These are phyloP conservation scores for Lolium rigidum DNA, from an alignment of 176 grass and related monocot species.

Conservation along the genomic window DNA sequence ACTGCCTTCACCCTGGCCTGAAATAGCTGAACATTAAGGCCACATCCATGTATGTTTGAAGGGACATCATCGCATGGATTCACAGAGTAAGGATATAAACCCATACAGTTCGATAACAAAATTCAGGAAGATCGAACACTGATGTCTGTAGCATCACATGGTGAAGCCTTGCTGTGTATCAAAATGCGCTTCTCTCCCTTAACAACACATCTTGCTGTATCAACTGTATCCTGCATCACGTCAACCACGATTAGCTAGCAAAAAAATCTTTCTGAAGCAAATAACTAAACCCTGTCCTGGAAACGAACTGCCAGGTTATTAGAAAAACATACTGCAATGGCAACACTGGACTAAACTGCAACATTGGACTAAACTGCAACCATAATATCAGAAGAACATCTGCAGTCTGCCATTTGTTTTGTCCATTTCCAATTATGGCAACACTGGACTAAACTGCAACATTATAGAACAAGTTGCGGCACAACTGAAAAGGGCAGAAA, in stretches of 20 bases:
- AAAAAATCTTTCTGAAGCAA: not conserved
- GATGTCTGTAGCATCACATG: not conserved
- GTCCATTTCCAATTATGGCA: constrained; percentile 10
- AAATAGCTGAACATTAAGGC: not conserved
- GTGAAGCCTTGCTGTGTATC: constrained; percentile 1
- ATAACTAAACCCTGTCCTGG: not conserved
- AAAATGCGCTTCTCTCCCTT: not conserved
- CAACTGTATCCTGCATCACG: not conserved
- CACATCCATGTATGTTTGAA: not conserved
- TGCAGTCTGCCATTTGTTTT: not conserved
- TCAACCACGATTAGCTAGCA: constrained; percentile 20
- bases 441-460: not conserved
- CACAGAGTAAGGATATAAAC: not conserved
- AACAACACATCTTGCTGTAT: not conserved
- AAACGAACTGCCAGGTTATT: not conserved
- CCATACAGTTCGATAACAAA: not conserved
- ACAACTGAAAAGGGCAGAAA: constrained; percentile 4
- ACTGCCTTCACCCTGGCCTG: not conserved
- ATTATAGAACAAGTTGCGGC: not conserved
- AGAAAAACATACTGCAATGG: constrained; percentile 8
- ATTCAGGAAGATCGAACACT: not conserved
- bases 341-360: too few relatives aligned
- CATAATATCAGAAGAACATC: not conserved
- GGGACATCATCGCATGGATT: not conserved
- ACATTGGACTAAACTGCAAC: too few relatives aligned